These are phyloP conservation scores for Pezicula neosporulosa DNA, from an alignment of 2,329 filamentous ascomycete genomes.

Conservation along the genomic window DNA sequence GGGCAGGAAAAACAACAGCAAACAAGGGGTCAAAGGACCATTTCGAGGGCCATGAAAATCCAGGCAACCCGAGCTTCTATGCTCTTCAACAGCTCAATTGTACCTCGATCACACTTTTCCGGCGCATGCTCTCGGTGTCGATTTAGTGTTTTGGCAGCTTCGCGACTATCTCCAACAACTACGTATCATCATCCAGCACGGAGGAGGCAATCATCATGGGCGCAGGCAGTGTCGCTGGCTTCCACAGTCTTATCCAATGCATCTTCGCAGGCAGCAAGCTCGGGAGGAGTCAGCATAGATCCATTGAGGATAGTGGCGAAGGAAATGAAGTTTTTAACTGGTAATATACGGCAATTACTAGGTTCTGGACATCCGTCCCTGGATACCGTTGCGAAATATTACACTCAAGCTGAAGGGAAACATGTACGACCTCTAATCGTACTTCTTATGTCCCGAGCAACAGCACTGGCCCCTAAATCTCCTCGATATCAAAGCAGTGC, in stretches of 20 bases:
- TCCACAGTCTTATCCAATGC: slow-evolving; percentile 70
- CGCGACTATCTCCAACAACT: slow-evolving; percentile 8
- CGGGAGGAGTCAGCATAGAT: slow-evolving; percentile 72
- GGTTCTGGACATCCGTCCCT: slow-evolving; percentile 92
- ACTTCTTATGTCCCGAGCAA: slow-evolving; percentile 92
- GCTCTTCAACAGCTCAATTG: slow-evolving; percentile 36
- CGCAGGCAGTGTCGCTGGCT: slow-evolving; percentile 67
- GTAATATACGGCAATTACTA: slow-evolving; percentile 88
- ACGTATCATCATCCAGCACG: slow-evolving; percentile 34
- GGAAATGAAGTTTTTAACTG: slow-evolving; percentile 93
- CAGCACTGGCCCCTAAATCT: slow-evolving; percentile 70
- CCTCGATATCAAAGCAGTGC: slow-evolving; percentile 34
- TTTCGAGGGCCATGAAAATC: slow-evolving; percentile 45
- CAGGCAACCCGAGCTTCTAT: slow-evolving; percentile 45
- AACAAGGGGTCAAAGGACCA: neutral
- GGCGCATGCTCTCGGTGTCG: slow-evolving; percentile 38
- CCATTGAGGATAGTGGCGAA: slow-evolving; percentile 88
- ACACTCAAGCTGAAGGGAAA: slow-evolving; percentile 94
- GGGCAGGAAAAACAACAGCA: too few relatives aligned
- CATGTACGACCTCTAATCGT: slow-evolving; percentile 94
- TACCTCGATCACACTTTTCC: slow-evolving; percentile 31
- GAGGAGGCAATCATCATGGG: slow-evolving; percentile 64
- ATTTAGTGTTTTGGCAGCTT: slow-evolving; percentile 16
- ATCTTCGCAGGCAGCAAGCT: slow-evolving; percentile 52
- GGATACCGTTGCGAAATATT: slow-evolving; percentile 96